phyloP scores from a whole-genome alignment of 352 stramenopile genomes.

The Globisporangium barbulae region DNA sequence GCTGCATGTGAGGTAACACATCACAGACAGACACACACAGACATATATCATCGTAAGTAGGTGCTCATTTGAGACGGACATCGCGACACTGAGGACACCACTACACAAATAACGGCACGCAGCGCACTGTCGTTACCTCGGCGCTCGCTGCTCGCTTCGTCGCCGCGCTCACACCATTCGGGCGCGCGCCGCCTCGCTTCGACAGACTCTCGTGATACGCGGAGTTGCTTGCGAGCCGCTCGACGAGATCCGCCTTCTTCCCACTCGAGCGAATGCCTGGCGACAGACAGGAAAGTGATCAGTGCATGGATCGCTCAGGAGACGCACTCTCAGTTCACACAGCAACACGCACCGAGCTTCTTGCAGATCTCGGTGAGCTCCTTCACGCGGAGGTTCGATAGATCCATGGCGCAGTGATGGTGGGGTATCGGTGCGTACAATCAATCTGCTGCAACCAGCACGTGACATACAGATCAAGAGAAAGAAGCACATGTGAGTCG shows the following conservation, averaged over 20 bases:
- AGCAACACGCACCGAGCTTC: conserved; percentile 17
- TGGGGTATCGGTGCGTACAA: neutral
- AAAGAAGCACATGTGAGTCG: neutral
- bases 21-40: neutral
- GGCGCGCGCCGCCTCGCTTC: conserved; percentile 21
- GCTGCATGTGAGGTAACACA: neutral
- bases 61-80: neutral
- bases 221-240: conserved; percentile 61
- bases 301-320: neutral
- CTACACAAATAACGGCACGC: neutral
- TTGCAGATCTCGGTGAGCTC: conserved; percentile 84
- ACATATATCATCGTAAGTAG: neutral
- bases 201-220: conserved; percentile 39
- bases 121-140: conserved; percentile 9
- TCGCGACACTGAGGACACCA: neutral
- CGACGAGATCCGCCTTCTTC: conserved; percentile 73
- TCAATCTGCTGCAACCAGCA: conserved; percentile 13
- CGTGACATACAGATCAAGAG: neutral
- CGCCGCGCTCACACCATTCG: conserved; percentile 24
- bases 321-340: neutral
- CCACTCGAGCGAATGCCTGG: conserved; percentile 67
- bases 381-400: conserved; percentile 67
- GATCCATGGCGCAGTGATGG: conserved; percentile 40
- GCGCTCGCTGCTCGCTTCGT: conserved; percentile 33
- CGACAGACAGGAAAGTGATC: neutral